phyloP scores from a whole-genome alignment of 805 yeast species.

The Kodamaea kaohsiungensis region DNA sequence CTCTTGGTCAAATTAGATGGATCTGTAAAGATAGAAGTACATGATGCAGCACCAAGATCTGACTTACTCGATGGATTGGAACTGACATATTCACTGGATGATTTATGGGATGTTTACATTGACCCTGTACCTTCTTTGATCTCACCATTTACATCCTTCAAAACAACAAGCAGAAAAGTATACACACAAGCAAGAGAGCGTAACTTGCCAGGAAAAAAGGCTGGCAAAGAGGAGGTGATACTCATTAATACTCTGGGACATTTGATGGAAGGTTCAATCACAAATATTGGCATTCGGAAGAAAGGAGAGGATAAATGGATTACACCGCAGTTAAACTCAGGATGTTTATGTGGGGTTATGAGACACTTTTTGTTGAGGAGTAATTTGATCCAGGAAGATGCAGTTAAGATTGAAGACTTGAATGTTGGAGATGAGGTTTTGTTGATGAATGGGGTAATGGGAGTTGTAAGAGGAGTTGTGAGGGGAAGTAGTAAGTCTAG shows the following conservation, averaged over 20 bases:
- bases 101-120: slow-evolving; percentile 60
- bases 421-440: slow-evolving; percentile 67
- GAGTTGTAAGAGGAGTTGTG: slow-evolving; percentile 73
- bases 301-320: slow-evolving; percentile 54
- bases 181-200: slow-evolving; percentile 65
- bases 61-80: slow-evolving; percentile 34
- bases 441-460: slow-evolving; percentile 80
- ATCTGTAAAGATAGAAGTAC: slow-evolving; percentile 30
- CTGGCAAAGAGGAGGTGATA: slow-evolving; percentile 67
- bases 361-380: slow-evolving; percentile 63
- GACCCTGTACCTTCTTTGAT: slow-evolving; percentile 54
- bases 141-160: slow-evolving; percentile 82
- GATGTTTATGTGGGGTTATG: slow-evolving; percentile 84
- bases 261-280: slow-evolving; percentile 78
- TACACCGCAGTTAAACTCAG: slow-evolving; percentile 77
- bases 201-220: slow-evolving; percentile 36
- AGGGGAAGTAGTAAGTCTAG: too few relatives aligned
- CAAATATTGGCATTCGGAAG: slow-evolving; percentile 70
- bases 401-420: slow-evolving; percentile 48
- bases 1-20: slow-evolving; percentile 33
- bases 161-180: slow-evolving; percentile 71
- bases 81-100: not conserved
- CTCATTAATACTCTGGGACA: slow-evolving; percentile 55
- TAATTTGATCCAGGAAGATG: slow-evolving; percentile 54
- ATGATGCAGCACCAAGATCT: slow-evolving; percentile 24